Evolutionary conservation across 768 basidiomycete species (phyloP).

Genomic region (Naganishia friedmannii): DNA sequence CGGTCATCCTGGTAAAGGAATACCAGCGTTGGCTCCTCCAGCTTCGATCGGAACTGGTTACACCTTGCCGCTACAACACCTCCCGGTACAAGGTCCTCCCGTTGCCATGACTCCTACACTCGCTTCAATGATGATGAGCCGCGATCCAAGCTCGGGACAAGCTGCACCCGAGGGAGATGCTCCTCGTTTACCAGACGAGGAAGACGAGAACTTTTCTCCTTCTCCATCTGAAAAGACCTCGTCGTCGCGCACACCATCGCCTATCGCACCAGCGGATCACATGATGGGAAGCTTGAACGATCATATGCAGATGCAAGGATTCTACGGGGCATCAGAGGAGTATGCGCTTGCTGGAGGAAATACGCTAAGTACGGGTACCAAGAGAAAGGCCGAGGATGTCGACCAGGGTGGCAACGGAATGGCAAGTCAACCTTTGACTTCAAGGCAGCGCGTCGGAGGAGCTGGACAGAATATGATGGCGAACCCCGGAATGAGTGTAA

Average conservation of each 20-base stretch:
- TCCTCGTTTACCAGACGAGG: constrained; percentile 31
- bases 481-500: constrained; percentile 11
- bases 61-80: neutral
- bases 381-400: constrained; percentile 22
- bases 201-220: constrained; percentile 35
- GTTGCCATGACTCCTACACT: constrained; percentile 19
- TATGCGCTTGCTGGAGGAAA: constrained; percentile 16
- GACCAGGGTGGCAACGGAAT: constrained; percentile 39
- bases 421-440: constrained; percentile 16
- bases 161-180: constrained; percentile 40
- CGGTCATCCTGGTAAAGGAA: constrained; percentile 15
- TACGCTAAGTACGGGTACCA: constrained; percentile 21
- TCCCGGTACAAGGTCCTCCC: neutral
- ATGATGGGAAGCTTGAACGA: constrained; percentile 27
- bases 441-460: constrained; percentile 26
- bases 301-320: constrained; percentile 25
- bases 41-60: constrained; percentile 25
- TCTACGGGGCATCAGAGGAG: constrained; percentile 4
- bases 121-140: constrained; percentile 14
- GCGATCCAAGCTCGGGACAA: constrained; percentile 22
- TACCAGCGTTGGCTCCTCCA: constrained; percentile 13
- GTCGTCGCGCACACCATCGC: constrained; percentile 26
- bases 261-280: constrained; percentile 18
- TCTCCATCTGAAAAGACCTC: constrained; percentile 40
- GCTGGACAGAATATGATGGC: neutral